Evolutionary conservation across 768 basidiomycete genomes (phyloP).

Genomic region (Tulasnella sp.): DNA sequence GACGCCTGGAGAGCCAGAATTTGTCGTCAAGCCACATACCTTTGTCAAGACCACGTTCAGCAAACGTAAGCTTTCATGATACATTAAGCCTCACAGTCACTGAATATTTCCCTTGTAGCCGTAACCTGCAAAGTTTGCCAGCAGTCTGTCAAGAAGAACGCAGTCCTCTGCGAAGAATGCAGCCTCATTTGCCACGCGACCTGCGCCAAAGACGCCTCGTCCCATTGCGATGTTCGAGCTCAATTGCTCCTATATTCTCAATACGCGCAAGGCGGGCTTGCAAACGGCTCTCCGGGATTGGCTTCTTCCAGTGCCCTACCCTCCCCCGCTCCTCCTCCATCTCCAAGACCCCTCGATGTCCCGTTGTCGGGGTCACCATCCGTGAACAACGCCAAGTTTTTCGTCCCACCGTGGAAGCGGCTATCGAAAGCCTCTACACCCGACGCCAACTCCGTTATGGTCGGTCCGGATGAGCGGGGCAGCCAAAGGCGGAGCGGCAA

Average conservation of each 20-base stretch:
- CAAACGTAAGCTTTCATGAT: slow-evolving; percentile 50
- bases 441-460: slow-evolving; percentile 12
- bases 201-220: slow-evolving; percentile 71
- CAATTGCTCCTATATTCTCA: slow-evolving; percentile 79
- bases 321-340: slow-evolving; percentile 24
- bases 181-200: slow-evolving; percentile 85
- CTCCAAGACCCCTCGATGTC: not conserved
- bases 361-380: slow-evolving; percentile 30
- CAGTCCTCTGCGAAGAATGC: slow-evolving; percentile 86
- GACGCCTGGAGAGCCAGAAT: slow-evolving; percentile 49
- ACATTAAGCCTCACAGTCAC: not conserved
- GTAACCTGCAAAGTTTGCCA: slow-evolving; percentile 86
- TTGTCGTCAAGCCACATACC: slow-evolving; percentile 65
- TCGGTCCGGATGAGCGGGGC: not conserved
- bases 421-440: slow-evolving; percentile 17
- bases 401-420: slow-evolving; percentile 16
- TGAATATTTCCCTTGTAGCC: slow-evolving; percentile 52
- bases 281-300: slow-evolving; percentile 24
- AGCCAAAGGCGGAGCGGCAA: slow-evolving; percentile 22
- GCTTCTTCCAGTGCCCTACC: slow-evolving; percentile 7
- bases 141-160: slow-evolving; percentile 77
- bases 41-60: slow-evolving; percentile 93
- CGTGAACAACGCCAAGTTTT: slow-evolving; percentile 12
- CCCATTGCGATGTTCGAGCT: slow-evolving; percentile 79
- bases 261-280: slow-evolving; percentile 46